Conservation (phyloP, 169 alveolate genomes). For the Plasmodium adleri region DNA sequence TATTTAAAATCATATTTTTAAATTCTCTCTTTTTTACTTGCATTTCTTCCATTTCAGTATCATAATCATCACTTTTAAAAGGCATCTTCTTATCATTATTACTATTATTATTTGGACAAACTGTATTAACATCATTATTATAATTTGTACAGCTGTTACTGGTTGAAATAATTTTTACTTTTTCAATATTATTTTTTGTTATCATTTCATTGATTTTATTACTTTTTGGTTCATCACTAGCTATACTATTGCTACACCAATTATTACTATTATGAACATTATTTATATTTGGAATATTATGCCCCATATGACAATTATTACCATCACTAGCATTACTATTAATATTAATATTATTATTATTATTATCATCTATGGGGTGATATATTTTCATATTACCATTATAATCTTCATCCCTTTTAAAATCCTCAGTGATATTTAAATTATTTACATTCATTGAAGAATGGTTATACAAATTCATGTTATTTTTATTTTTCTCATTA, state of each 20-base stretch:
- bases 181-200: too few relatives aligned
- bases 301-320: background rate
- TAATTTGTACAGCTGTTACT: background rate
- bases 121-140: background rate
- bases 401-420: background rate
- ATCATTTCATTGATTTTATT: background rate
- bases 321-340: background rate
- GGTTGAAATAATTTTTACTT: too few relatives aligned
- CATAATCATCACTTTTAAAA: conserved; percentile 15
- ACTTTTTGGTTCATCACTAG: background rate
- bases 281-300: background rate
- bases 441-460: conserved; percentile 1
- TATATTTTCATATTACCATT: conserved; percentile 1
- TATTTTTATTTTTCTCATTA: conserved; percentile 16
- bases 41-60: conserved; percentile 54
- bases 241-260: background rate
- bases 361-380: background rate
- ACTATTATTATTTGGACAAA: background rate
- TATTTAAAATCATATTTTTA: conserved; percentile 46
- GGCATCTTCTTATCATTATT: background rate
- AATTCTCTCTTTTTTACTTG: conserved; percentile 37
- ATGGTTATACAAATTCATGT: background rate
- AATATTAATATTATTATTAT: background rate
- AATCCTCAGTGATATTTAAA: background rate
- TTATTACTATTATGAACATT: background rate